Base-by-base conservation (phyloP, 2,329 filamentous ascomycete species). In the Colletotrichum shisoi region DNA sequence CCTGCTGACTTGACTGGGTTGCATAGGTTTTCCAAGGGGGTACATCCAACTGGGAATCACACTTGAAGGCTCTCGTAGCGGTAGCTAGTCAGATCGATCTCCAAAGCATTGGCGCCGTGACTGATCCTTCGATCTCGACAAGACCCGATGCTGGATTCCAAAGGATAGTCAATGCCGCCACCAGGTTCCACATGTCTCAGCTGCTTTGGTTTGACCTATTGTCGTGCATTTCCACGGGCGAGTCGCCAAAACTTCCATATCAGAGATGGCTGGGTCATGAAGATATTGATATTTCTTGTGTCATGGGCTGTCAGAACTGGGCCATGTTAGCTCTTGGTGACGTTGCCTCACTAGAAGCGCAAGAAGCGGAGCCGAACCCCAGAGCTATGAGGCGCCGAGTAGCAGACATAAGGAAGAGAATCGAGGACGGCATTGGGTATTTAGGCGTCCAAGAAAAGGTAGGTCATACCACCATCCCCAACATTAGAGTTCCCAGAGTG, bases 241-340 rank as follows among this genome's bases (percentile, higher is more conserved):
- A 39, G 21, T 12, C 49, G 6, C 59, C 63, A 3, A 57, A 49
- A 17, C 54, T 63, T 11, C 62, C 63, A 9, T 69, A 63, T 31
- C 53, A 44, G 27, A 37, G 21, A 13, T 67, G 59, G 67, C 24
- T 69, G 1, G 39, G 17, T 11, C 48, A 63, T 11, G 59, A 63
- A 13, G 63, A 63, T 9, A 34, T 63, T 1, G 67, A 69, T 40
- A 27, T 67, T 17, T 67, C 67, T 1, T 57, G 54, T 17, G 52
- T 67, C 4, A 69, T 62, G 63, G 63, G 67, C 1, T 67, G 67
- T n/a, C 63, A 69, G 31, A 67, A 63, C 15, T 69, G 63, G 67
- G 67, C 48, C 11, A 63, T 69, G 63, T 39, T 60, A 4, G 63
- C 67, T 27, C 57, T 69, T 13, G 67, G 63, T 3, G 67, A 69